Conservation (phyloP, 2,329 filamentous ascomycete species). For the Colletotrichum spaethianum region DNA sequence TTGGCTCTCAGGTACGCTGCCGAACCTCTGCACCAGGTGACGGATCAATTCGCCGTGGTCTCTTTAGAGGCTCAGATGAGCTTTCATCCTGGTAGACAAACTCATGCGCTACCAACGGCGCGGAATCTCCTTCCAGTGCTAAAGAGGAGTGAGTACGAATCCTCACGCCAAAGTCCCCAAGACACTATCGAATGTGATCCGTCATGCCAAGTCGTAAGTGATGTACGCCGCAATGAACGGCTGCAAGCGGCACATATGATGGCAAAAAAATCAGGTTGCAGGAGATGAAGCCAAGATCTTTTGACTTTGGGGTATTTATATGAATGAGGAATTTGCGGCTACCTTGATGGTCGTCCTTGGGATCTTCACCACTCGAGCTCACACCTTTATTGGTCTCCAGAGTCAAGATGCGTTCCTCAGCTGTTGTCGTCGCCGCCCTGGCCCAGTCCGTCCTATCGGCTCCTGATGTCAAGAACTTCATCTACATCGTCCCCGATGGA, state of each 20-base stretch:
- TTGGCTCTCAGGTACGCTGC: constrained; percentile 37
- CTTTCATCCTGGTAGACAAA: not conserved
- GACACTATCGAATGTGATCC: constrained; percentile 21
- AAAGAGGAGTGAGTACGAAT: not conserved
- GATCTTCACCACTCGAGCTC: constrained; percentile 7
- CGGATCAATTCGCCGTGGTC: constrained; percentile 19
- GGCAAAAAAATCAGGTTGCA: not conserved
- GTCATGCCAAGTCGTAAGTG: constrained; percentile 16
- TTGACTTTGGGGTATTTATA: constrained; percentile 2
- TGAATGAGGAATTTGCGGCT: not conserved
- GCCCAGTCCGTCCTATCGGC: constrained; percentile 26
- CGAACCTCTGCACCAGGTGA: constrained; percentile 24
- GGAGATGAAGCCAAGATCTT: constrained; percentile 10
- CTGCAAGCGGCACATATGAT: constrained; percentile 1
- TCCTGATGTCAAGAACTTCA: constrained; percentile 48
- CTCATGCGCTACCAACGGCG: not conserved
- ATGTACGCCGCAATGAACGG: not conserved
- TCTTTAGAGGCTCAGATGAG: not conserved
- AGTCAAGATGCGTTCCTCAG: constrained; percentile 38
- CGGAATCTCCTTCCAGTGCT: constrained; percentile 3
- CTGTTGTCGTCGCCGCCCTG: constrained; percentile 21
- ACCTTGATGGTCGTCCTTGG: not conserved
- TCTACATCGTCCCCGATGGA: constrained; percentile 52
- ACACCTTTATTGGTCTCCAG: constrained; percentile 2
- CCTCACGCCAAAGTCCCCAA: not conserved